Conservation (phyloP, 2,329 filamentous ascomycete species). For the Diaporthe ampelina region DNA sequence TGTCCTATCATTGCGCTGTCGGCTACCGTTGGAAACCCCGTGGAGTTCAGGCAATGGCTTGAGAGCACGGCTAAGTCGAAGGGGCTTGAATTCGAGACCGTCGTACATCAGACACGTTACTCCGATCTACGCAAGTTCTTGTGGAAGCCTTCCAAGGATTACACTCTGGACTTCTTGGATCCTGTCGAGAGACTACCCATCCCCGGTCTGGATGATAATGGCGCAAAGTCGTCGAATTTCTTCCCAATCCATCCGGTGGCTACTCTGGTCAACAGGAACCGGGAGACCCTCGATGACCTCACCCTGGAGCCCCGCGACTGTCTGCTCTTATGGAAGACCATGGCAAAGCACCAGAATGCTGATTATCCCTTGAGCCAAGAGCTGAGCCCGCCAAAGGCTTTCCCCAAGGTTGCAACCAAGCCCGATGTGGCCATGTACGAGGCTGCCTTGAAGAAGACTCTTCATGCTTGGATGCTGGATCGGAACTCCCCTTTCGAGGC, state of each 20-base stretch:
- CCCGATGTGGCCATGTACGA: conserved; percentile 78
- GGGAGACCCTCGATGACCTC: conserved; percentile 77
- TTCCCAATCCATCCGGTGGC: conserved; percentile 41
- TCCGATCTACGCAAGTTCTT: conserved; percentile 84
- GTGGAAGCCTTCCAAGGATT: conserved; percentile 66
- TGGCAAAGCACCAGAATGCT: conserved; percentile 69
- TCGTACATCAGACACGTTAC: conserved; percentile 78
- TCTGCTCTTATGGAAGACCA: conserved; percentile 73
- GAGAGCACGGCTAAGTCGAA: conserved; percentile 72
- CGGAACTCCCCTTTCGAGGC: conserved; percentile 56
- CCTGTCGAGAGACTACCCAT: conserved; percentile 57
- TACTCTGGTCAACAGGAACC: conserved; percentile 53
- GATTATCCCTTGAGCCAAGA: conserved; percentile 63
- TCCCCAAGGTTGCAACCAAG: conserved; percentile 72
- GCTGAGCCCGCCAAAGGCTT: conserved; percentile 63
- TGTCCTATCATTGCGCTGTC: conserved; percentile 86
- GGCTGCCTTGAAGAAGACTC: conserved; percentile 67
- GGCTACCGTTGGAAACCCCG: conserved; percentile 82
- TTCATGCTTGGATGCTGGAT: conserved; percentile 73
- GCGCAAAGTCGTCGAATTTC: conserved; percentile 65
- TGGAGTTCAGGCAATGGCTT: conserved; percentile 79
- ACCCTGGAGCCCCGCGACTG: conserved; percentile 80
- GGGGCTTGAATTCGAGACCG: conserved; percentile 75
- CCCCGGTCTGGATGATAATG: conserved; percentile 61
- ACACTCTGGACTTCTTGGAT: conserved; percentile 66